Evolutionary conservation across 2,329 filamentous ascomycete genomes (phyloP).

Genomic region (Daldinia eschscholtzii): DNA sequence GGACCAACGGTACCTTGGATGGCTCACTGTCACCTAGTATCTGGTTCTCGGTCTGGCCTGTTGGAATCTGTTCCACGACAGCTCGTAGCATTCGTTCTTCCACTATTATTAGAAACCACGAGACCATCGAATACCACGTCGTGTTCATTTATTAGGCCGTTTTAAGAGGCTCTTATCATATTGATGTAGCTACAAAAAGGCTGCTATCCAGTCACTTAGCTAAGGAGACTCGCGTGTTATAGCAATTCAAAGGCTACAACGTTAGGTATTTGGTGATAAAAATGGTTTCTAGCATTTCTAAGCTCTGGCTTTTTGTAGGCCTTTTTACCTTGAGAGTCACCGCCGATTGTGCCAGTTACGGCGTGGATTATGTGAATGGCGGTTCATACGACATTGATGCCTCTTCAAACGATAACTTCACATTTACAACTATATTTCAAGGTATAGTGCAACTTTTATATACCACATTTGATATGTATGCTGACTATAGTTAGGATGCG

Average conservation of each 20-base stretch:
- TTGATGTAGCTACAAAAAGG: constrained; percentile 29
- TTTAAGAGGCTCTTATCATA: constrained; percentile 4
- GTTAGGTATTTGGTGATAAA: not conserved
- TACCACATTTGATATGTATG: not conserved
- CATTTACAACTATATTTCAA: constrained; percentile 56
- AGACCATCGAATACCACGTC: constrained; percentile 20
- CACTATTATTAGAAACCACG: constrained; percentile 39
- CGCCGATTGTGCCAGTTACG: constrained; percentile 53
- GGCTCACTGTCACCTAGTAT: constrained; percentile 21
- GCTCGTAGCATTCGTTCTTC: constrained; percentile 14
- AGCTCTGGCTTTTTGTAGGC: constrained; percentile 33
- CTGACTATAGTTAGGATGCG: constrained; percentile 50
- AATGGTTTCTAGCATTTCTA: constrained; percentile 38
- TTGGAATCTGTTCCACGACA: constrained; percentile 9
- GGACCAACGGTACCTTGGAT: constrained; percentile 15
- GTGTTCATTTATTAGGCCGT: constrained; percentile 3
- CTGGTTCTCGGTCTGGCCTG: constrained; percentile 23
- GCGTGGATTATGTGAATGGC: constrained; percentile 56
- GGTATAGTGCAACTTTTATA: constrained; percentile 39
- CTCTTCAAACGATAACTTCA: constrained; percentile 56
- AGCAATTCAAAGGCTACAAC: not conserved
- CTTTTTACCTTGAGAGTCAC: constrained; percentile 37
- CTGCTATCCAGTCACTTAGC: not conserved
- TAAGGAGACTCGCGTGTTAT: not conserved
- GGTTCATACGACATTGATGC: constrained; percentile 57